Conservation (phyloP, 257 asterid species). For the Agastache rugosa region DNA sequence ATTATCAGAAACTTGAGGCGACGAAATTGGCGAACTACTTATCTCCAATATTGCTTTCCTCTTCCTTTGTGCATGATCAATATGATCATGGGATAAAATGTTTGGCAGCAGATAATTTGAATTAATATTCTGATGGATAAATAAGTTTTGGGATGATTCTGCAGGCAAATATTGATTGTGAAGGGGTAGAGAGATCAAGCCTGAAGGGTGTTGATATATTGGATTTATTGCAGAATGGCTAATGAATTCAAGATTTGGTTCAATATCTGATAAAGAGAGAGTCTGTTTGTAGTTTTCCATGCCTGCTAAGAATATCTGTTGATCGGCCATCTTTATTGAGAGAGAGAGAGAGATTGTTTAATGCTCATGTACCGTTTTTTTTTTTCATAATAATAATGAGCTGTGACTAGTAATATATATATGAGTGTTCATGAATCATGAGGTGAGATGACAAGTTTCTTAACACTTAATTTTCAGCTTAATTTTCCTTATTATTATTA, state of each 20-base stretch:
- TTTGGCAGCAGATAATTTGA: too few species aligned
- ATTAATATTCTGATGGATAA: conserved; percentile 20
- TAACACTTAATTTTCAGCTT: neutral
- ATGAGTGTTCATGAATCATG: neutral
- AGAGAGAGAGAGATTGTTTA: neutral
- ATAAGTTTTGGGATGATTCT: neutral
- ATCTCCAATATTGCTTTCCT: conserved; percentile 46
- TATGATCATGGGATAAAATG: neutral
- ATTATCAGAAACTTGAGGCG: conserved; percentile 59
- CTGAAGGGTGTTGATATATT: conserved; percentile 36
- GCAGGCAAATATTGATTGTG: conserved; percentile 36
- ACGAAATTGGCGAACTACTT: conserved; percentile 53
- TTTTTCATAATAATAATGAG: neutral
- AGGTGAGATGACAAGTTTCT: neutral
- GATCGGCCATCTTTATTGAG: neutral
- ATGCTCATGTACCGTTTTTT: neutral
- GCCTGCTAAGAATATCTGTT: conserved; percentile 33
- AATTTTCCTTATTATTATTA: neutral
- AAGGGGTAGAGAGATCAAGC: neutral
- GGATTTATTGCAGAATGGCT: conserved; percentile 52
- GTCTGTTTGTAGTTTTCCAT: conserved; percentile 41
- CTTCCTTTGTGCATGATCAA: conserved; percentile 29
- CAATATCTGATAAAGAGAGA: conserved; percentile 46
- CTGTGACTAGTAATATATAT: conserved; percentile 21
- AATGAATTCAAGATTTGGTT: conserved; percentile 46